Conservation (phyloP, 2,329 filamentous ascomycete species). For the Coniella lustricola region DNA sequence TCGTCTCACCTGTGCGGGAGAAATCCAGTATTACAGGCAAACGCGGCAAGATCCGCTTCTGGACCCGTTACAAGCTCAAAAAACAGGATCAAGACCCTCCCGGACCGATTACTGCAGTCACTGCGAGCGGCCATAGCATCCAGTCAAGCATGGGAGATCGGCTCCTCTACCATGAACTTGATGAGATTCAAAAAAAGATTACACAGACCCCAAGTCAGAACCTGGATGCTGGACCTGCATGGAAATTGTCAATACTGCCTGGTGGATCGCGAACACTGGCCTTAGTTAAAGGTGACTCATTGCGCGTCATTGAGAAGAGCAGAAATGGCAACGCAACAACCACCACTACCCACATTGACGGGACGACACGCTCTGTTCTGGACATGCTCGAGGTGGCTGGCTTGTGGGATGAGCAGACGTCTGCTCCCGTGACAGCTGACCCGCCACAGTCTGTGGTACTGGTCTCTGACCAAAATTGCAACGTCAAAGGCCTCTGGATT, state of each 20-base stretch:
- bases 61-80: conserved; percentile 43
- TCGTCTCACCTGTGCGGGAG: conserved; percentile 42
- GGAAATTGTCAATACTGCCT: conserved; percentile 26
- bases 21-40: conserved; percentile 20
- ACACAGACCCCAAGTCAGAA: conserved; percentile 37
- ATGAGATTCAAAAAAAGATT: conserved; percentile 44
- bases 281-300: conserved; percentile 46
- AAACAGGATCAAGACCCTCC: conserved; percentile 25
- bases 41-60: conserved; percentile 39
- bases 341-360: conserved; percentile 35
- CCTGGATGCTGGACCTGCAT: conserved; percentile 43
- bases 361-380: conserved; percentile 33
- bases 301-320: conserved; percentile 42
- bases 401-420: conserved; percentile 17
- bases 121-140: conserved; percentile 3
- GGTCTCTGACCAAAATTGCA: conserved; percentile 39
- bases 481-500: conserved; percentile 44
- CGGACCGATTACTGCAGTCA: conserved; percentile 46
- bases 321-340: background rate
- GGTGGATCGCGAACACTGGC: conserved; percentile 43
- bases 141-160: conserved; percentile 28
- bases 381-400: conserved; percentile 41
- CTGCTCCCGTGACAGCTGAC: conserved; percentile 8
- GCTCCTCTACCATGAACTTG: conserved; percentile 28
- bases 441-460: conserved; percentile 36